These are phyloP conservation scores for Albophoma yamanashiensis DNA, from an alignment of 2,329 filamentous ascomycete genomes.

Conservation along the genomic window DNA sequence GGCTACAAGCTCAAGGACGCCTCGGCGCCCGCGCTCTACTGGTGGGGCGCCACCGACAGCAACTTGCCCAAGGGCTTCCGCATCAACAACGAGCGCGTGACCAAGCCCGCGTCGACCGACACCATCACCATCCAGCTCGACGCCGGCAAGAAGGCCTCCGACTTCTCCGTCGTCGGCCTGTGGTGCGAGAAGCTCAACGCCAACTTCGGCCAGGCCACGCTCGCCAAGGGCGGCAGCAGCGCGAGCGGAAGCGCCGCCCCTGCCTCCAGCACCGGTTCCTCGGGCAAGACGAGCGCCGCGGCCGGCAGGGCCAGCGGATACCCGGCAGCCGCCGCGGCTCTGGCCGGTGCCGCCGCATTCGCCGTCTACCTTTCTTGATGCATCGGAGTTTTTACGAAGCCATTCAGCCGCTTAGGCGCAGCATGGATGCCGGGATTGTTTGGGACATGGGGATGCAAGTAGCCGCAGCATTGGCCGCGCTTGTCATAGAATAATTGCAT, in stretches of 20 bases:
- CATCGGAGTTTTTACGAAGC: background rate
- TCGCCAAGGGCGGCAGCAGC: background rate
- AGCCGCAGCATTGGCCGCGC: background rate
- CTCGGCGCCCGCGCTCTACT: slow-evolving; percentile 15
- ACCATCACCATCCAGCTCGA: slow-evolving; percentile 11
- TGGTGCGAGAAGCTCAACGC: slow-evolving; percentile 13
- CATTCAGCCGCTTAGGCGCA: background rate
- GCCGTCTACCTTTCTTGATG: background rate
- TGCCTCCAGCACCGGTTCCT: background rate
- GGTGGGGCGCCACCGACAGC: slow-evolving; percentile 13
- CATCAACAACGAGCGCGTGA: slow-evolving; percentile 13
- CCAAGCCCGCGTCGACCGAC: slow-evolving; percentile 5
- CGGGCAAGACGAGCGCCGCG: background rate
- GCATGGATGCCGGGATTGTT: background rate
- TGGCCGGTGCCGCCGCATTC: background rate
- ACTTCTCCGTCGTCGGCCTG: slow-evolving; percentile 11
- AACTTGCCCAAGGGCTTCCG: slow-evolving; percentile 13
- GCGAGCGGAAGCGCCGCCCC: background rate
- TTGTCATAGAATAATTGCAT: too few species aligned
- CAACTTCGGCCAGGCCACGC: slow-evolving; percentile 13
- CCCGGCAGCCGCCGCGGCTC: background rate
- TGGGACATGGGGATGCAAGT: background rate
- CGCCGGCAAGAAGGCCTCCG: slow-evolving; percentile 11
- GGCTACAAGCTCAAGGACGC: slow-evolving; percentile 13
- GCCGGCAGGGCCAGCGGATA: background rate